These are phyloP conservation scores for Ophiostoma ips DNA, from an alignment of 2,329 filamentous ascomycete genomes.

Conservation along the genomic window DNA sequence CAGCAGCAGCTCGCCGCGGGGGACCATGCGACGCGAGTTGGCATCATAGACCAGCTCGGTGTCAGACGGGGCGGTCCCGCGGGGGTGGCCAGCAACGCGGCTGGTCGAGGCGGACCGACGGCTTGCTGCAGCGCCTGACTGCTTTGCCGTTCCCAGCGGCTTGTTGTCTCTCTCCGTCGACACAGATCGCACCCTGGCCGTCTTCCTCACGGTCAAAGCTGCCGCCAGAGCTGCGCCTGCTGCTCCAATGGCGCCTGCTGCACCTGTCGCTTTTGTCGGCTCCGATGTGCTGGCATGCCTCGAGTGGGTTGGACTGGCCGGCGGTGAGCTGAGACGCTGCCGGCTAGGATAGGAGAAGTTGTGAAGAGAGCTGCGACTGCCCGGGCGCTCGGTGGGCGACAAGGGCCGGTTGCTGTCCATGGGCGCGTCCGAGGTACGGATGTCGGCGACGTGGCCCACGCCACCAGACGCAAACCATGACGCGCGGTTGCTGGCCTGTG, in stretches of 20 bases:
- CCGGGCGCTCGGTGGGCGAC: constrained; percentile 19
- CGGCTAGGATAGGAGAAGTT: constrained; percentile 46
- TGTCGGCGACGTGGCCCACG: constrained; percentile 29
- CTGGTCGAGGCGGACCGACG: constrained; percentile 15
- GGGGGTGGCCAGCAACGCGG: constrained; percentile 14
- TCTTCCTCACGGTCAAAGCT: constrained; percentile 3
- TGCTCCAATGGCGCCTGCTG: neutral
- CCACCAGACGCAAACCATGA: constrained; percentile 37
- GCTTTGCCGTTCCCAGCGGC: neutral
- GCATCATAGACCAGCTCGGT: constrained; percentile 45
- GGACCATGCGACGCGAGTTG: constrained; percentile 51
- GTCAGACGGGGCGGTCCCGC: constrained; percentile 18
- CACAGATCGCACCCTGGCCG: neutral
- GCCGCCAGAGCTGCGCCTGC: neutral
- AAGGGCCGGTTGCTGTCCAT: constrained; percentile 19
- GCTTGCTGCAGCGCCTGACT: neutral
- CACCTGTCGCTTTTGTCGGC: too few relatives aligned
- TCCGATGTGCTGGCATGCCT: neutral
- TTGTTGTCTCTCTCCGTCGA: constrained; percentile 5
- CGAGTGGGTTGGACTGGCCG: constrained; percentile 11
- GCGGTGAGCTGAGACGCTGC: constrained; percentile 27
- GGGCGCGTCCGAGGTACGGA: constrained; percentile 30
- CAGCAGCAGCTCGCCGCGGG: constrained; percentile 29
- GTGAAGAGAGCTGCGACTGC: constrained; percentile 36
- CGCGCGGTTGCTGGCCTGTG: constrained; percentile 19